Percentiles rank a stretch among this genome's conserved stretches.
Evolutionary conservation across 1,284 basidiomycete genomes (phyloP).

Genomic region (Coriolopsis trogii): DNA sequence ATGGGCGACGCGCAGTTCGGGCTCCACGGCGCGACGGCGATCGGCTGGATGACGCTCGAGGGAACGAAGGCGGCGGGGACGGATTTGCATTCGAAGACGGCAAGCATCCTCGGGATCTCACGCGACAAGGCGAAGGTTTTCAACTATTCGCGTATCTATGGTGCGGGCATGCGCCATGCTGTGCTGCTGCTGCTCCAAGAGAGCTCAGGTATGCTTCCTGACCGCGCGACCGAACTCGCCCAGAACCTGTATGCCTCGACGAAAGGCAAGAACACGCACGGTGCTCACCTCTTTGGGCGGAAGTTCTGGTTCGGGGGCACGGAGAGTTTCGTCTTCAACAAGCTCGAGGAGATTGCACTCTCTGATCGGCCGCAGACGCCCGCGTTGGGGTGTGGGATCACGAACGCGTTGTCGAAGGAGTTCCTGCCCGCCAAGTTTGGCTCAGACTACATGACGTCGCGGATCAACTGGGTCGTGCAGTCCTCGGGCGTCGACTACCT

Average conservation of each 20-base stretch:
- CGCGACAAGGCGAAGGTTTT: conserved; percentile 98
- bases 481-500: conserved; percentile 98
- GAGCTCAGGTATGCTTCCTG: conserved; percentile 79
- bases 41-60: conserved; percentile 99
- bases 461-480: conserved; percentile 99
- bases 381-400: conserved; percentile 93
- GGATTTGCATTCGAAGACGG: conserved; percentile 97
- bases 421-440: conserved; percentile 82
- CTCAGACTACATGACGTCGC: conserved; percentile 91
- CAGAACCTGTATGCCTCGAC: conserved; percentile 91
- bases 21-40: conserved; percentile 93
- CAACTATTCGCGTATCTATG: conserved; percentile 99
- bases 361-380: conserved; percentile 90
- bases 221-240: conserved; percentile 82
- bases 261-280: conserved; percentile 87
- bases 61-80: conserved; percentile 97
- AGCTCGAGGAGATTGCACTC: conserved; percentile 93
- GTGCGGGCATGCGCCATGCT: conserved; percentile 95
- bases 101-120: conserved; percentile 90
- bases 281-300: conserved; percentile 67
- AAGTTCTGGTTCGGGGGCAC: conserved; percentile 98
- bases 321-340: conserved; percentile 99
- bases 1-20: conserved; percentile 99
- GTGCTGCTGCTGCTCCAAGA: conserved; percentile 88
- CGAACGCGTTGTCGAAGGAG: conserved; percentile 87